Evolutionary conservation across 352 stramenopile genomes (phyloP).

Genomic region (Phytophthora citrophthora): DNA sequence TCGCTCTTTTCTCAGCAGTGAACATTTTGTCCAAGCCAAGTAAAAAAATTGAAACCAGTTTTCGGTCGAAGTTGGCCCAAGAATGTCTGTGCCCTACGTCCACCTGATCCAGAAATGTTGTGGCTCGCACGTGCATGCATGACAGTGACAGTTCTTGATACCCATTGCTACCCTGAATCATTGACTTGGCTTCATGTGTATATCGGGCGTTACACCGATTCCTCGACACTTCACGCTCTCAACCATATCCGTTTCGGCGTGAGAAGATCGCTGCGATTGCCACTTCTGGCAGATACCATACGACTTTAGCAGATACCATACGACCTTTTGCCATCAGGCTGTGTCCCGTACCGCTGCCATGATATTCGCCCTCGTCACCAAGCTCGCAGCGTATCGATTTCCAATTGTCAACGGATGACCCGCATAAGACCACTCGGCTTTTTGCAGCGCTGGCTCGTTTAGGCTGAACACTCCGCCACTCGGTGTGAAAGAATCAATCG

Average conservation of each 20-base stretch:
- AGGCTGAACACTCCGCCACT: background rate
- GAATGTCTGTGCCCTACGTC: too few relatives aligned
- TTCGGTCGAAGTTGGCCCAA: too few relatives aligned
- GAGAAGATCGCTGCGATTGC: background rate
- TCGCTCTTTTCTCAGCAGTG: conserved; percentile 16
- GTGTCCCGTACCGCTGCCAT: conserved; percentile 16
- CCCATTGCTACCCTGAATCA: too few relatives aligned
- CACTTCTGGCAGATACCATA: background rate
- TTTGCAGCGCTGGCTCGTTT: background rate
- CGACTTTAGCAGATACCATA: background rate
- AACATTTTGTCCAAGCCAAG: conserved; percentile 1
- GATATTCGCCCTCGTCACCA: background rate
- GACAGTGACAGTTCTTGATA: too few relatives aligned
- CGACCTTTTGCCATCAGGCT: background rate
- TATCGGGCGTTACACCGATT: conserved; percentile 1
- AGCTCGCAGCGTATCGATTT: background rate
- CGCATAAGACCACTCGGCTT: conserved; percentile 5
- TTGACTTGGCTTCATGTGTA: background rate
- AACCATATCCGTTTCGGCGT: background rate
- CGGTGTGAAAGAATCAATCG: background rate
- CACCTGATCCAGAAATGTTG: too few relatives aligned
- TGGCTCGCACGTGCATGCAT: too few relatives aligned
- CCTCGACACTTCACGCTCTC: conserved; percentile 12
- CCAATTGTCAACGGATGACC: background rate
- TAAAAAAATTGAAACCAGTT: background rate